Conservation (phyloP, 176 grass and related monocot species). For the Aegilops umbellulata region DNA sequence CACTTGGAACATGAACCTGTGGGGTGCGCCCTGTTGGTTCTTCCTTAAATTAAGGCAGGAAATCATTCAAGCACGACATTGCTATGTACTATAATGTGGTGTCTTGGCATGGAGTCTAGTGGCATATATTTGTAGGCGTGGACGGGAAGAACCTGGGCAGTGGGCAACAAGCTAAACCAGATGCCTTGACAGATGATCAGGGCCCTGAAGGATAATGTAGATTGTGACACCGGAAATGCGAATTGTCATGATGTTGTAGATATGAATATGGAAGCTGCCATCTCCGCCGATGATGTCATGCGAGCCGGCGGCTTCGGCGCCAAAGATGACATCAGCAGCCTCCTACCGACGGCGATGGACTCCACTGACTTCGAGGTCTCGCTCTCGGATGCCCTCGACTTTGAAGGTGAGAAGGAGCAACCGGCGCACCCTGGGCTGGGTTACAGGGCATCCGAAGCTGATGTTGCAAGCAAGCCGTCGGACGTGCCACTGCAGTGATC, state of each 20-base stretch:
- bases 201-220: not conserved
- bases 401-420: conserved; percentile 51
- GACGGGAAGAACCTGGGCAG: conserved; percentile 10
- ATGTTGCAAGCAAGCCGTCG: not conserved
- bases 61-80: not conserved
- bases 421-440: conserved; percentile 41
- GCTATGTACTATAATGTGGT: not conserved
- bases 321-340: conserved; percentile 66
- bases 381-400: conserved; percentile 31
- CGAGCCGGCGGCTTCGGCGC: conserved; percentile 67
- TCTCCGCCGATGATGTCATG: conserved; percentile 54
- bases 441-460: not conserved
- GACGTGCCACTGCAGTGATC: not conserved
- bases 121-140: conserved; percentile 18
- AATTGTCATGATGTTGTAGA: conserved; percentile 26
- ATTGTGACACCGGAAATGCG: not conserved
- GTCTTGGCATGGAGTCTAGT: not conserved
- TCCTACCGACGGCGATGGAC: conserved; percentile 62
- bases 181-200: not conserved
- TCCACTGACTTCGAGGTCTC: conserved; percentile 65
- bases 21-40: too few relatives aligned
- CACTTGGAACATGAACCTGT: too few relatives aligned
- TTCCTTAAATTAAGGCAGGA: not conserved
- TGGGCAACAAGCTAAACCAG: not conserved
- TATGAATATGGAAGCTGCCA: conserved; percentile 64